Base-by-base conservation (phyloP, 345 rosid genomes). In the Hibiscus trionum region DNA sequence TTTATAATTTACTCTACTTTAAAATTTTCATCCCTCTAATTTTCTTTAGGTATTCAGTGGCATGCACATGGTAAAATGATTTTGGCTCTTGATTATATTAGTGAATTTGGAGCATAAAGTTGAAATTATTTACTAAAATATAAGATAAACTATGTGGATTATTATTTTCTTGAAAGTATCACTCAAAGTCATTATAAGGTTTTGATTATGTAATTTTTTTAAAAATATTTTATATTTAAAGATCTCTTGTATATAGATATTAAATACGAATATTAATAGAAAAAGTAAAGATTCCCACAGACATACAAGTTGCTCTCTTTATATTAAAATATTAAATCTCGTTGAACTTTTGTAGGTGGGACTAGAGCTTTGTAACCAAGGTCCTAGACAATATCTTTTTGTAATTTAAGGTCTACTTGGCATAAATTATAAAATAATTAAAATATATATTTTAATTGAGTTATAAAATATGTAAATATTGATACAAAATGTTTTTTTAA, bases 31-130 rank as follows among this genome's bases (percentile, higher is more conserved):
- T 61, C 21, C 75, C 1, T 49, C 21, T 11, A 24, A 66, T 76
- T 56, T 70, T 52, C 61, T 50, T 15, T 66, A 46, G 49, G 56
- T 46, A 63, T 61, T 69, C 69, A 76, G 60, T 53, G 81, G 42
- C 73, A 72, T 39, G 72, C 84, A 83, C 88, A 77, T 77, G 85
- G 74, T 66, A 78, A 77, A 76, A 83, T 81, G 77, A 83, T 83
- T 61, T 26, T 80, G 59, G 59, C 59, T 55, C 11, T 55, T 55
- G 59, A 55, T 53, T 53, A 53, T 0, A 17, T 69, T 57, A 21
- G 76, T 74, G 78, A 6, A 42, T 42, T 8, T 42, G 46, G 46
- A 42, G 11, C 46, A 42, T 42, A 42, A 42, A 42, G 46, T 42
- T 42, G 46, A 42, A 8, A 42, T 42, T 42, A 42, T 42, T 39